Conservation (phyloP, 1,284 basidiomycete species). For the Grifola frondosa region DNA sequence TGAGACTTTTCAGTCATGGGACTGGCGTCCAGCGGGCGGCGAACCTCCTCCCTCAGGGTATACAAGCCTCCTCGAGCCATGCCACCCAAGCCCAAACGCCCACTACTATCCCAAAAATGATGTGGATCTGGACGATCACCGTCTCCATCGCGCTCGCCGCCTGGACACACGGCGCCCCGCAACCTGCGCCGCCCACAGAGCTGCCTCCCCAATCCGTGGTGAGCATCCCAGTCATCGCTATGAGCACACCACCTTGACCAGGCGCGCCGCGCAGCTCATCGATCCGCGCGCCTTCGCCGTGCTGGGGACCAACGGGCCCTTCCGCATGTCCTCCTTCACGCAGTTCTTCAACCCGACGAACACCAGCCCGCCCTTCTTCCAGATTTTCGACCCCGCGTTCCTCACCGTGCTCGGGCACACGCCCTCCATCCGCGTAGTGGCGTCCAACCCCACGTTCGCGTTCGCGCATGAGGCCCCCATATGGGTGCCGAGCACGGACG, state of each 20-base stretch:
- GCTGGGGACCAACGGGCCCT: constrained; percentile 30
- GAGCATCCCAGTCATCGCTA: background rate
- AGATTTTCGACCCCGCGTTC: constrained; percentile 65
- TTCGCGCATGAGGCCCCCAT: constrained; percentile 78
- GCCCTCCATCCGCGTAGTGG: constrained; percentile 58
- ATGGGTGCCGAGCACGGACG: constrained; percentile 57
- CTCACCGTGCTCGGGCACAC: constrained; percentile 55
- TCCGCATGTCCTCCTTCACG: constrained; percentile 28
- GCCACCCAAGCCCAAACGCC: too few relatives aligned
- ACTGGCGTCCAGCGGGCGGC: too few relatives aligned
- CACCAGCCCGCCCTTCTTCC: constrained; percentile 59
- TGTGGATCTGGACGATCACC: background rate
- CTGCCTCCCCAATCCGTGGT: constrained; percentile 27
- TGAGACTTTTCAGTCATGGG: too few relatives aligned
- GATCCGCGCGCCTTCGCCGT: constrained; percentile 32
- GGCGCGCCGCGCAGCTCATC: constrained; percentile 25
- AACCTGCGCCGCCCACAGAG: background rate
- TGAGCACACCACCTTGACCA: constrained; percentile 1
- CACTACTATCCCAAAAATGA: too few relatives aligned
- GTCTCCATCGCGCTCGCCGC: constrained; percentile 8
- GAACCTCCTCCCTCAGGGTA: too few relatives aligned
- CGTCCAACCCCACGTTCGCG: constrained; percentile 56
- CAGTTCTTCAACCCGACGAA: constrained; percentile 41
- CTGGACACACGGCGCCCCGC: constrained; percentile 11
- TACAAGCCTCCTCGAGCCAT: too few relatives aligned